Percentiles rank a stretch among this genome's conserved stretches.
Evolutionary conservation across 2,329 filamentous ascomycete species (phyloP).

Genomic region (Diplodia scrobiculata): DNA sequence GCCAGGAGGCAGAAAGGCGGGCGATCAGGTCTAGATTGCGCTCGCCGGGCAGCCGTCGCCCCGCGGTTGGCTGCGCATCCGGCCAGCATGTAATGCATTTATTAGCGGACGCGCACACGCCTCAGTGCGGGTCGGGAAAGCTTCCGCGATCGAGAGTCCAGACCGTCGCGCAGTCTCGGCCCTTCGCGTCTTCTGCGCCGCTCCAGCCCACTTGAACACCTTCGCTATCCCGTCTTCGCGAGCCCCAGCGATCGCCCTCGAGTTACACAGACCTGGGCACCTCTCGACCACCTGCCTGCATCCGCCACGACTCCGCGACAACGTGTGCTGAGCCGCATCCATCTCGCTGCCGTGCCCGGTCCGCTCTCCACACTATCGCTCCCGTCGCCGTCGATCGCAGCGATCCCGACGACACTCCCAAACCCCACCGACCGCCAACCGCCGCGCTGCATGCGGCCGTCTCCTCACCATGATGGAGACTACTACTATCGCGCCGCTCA

Average conservation of each 20-base stretch:
- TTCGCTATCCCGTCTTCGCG: not conserved
- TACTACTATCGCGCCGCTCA: conserved; percentile 4
- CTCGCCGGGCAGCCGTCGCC: not conserved
- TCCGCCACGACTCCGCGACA: not conserved
- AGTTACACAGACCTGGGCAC: conserved; percentile 19
- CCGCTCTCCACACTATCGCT: conserved; percentile 3
- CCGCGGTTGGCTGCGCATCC: conserved; percentile 19
- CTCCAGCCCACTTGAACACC: conserved; percentile 7
- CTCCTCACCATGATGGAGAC: conserved; percentile 5
- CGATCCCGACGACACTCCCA: not conserved
- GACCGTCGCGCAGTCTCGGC: conserved; percentile 8
- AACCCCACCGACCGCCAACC: not conserved
- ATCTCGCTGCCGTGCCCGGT: not conserved
- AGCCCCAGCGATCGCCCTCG: conserved; percentile 8
- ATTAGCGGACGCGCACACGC: conserved; percentile 15
- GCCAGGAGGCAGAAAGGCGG: not conserved
- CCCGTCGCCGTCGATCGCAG: conserved; percentile 8
- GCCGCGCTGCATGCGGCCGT: conserved; percentile 13
- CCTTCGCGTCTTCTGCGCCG: conserved; percentile 10
- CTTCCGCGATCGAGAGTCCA: conserved; percentile 10
- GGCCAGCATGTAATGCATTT: conserved; percentile 20
- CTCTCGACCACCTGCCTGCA: not conserved
- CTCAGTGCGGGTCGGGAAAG: conserved; percentile 17
- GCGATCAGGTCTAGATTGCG: conserved; percentile 5
- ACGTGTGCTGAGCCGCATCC: conserved; percentile 1